Evolutionary conservation across 78 protist genomes (phyloP).

Genomic region (Dictyostelium firmibasis): DNA sequence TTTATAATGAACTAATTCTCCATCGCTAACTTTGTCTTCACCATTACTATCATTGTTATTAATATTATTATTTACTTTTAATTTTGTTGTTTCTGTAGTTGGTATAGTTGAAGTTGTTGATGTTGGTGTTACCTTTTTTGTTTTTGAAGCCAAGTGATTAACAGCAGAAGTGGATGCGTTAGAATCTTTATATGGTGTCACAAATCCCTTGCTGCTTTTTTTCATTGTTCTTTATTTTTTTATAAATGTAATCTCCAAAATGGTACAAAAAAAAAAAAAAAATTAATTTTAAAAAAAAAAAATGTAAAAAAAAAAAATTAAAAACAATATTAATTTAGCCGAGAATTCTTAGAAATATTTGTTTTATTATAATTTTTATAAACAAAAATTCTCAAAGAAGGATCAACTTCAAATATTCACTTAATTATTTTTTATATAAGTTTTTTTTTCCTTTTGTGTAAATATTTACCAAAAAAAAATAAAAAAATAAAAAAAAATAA

Average conservation of each 20-base stretch:
- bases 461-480: too few species aligned
- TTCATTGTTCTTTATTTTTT: neutral
- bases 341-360: too few species aligned
- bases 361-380: too few species aligned
- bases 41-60: neutral
- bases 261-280: neutral
- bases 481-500: too few species aligned
- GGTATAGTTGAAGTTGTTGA: neutral
- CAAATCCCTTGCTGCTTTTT: slow-evolving; percentile 11
- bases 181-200: slow-evolving; percentile 31
- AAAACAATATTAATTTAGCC: too few species aligned
- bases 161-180: neutral
- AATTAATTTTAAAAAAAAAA: neutral
- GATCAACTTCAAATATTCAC: too few species aligned
- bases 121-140: neutral
- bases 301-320: neutral
- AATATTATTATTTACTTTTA: neutral
- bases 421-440: too few species aligned
- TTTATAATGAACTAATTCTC: neutral
- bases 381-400: too few species aligned
- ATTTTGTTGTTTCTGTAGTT: neutral
- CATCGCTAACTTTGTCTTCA: neutral
- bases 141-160: neutral
- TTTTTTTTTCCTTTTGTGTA: too few species aligned
- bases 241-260: neutral